A percentile compares a stretch with the other conserved stretches of the same genome.
Conservation (phyloP, 768 basidiomycete genomes). For the Tulasnella sp. region DNA sequence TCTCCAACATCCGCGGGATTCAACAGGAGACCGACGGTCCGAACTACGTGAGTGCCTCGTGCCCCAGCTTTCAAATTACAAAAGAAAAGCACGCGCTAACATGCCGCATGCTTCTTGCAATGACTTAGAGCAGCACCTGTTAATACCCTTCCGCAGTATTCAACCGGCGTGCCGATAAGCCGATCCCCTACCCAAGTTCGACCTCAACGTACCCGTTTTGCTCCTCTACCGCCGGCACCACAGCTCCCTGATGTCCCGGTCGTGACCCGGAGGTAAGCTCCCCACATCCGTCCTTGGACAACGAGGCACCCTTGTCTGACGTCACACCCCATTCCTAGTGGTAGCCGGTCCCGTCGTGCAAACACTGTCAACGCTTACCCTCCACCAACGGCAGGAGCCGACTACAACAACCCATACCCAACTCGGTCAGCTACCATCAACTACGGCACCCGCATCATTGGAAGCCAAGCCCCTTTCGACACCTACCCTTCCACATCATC, state of each 20-base stretch:
- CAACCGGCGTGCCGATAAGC: not conserved
- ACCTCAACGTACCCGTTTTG: not conserved
- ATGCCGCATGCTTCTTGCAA: not conserved
- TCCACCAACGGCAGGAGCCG: not conserved
- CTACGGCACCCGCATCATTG: not conserved
- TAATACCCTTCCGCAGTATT: not conserved
- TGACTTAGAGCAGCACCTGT: constrained; percentile 2
- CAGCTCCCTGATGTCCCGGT: not conserved
- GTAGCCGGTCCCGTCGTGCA: not conserved
- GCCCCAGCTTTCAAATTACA: not conserved
- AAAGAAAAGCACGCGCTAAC: constrained; percentile 5
- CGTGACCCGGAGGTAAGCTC: not conserved
- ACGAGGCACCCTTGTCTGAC: not conserved
- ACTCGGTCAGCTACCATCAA: not conserved
- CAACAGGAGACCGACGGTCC: not conserved
- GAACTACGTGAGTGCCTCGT: not conserved
- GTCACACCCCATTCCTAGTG: not conserved
- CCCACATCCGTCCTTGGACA: not conserved
- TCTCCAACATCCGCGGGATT: not conserved
- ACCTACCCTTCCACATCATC: not conserved
- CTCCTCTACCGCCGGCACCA: not conserved
- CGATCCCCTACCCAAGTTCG: not conserved
- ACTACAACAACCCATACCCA: not conserved
- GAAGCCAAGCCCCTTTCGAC: not conserved
- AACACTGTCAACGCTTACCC: not conserved